Base-by-base conservation (phyloP, 495 filamentous ascomycete species). In the Cetradonia linearis region DNA sequence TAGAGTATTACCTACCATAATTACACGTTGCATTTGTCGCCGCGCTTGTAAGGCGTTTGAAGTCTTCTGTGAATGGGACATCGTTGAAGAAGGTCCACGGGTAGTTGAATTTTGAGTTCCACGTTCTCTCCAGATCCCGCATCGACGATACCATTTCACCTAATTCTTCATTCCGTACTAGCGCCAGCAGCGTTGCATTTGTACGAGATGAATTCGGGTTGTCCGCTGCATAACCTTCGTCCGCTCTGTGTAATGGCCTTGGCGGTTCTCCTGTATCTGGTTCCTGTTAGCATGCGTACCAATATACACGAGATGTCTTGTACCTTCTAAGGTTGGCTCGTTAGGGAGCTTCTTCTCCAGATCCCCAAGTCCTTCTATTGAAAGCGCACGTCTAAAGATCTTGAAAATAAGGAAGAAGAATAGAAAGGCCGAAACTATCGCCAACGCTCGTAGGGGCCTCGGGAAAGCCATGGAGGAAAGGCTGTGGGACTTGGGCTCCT, bases 1-100 rank as follows among this genome's bases (percentile, higher is more conserved):
- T 9, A 20, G 55, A 20, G 2, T 28, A 31, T n/a, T 6, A 27
- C 63, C 65, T 81, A 94, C 89, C 87, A 72, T 93, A 99, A 70
- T 77, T 74, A 67, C 84, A 85, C 69, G 88, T 81, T 23, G 91
- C 93, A 65, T 93, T 95, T 5, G 91, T 97, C 59, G 77, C 81
- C 28, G 82, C 85, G 65, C 79, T 74, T 9, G 90, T 96, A 70
- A 74, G 77, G 66, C 75, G 74, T 75, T 95, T 97, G 77, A 99
- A 99, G 68, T 97, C 91, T 38, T 88, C 85, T 16, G 86, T 81
- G 70, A 98, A 98, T 16, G 86, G 87, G 33, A 85, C 85, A 68
- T 98, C 93, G 74, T 99, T 99, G 77, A 99, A 91, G 73, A 99
- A 97, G 50, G 90, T 96, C 86, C 93, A 99, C 18, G 94, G 94